These are phyloP conservation scores for Diaporthe caulivora DNA, from an alignment of 2,329 filamentous ascomycete species.

Conservation along the genomic window DNA sequence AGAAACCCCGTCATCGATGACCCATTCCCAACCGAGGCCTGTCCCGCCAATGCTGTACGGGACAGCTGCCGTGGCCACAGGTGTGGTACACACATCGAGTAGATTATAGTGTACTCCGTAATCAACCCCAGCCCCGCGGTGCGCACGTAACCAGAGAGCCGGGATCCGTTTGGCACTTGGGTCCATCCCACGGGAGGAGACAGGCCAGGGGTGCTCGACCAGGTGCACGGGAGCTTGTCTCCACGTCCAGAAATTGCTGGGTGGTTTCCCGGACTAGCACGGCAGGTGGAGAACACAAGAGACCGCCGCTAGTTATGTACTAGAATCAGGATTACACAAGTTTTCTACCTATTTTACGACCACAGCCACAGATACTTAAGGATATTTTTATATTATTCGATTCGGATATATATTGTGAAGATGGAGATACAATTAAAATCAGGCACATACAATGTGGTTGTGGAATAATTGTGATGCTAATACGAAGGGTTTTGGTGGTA, in stretches of 20 bases:
- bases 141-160: constrained; percentile 30
- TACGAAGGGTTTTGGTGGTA: too few species aligned
- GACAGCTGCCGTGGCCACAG: constrained; percentile 9
- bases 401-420: too few species aligned
- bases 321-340: too few species aligned
- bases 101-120: background rate
- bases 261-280: constrained; percentile 10
- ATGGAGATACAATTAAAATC: too few species aligned
- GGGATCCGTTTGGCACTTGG: constrained; percentile 27
- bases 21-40: background rate
- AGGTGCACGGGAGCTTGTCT: constrained; percentile 38
- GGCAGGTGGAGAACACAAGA: too few species aligned
- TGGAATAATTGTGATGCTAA: too few species aligned
- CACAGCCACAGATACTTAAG: too few species aligned
- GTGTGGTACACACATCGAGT: constrained; percentile 8
- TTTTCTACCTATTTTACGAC: too few species aligned
- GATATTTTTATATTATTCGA: too few species aligned
- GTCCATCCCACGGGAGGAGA: constrained; percentile 29
- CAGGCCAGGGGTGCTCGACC: constrained; percentile 25
- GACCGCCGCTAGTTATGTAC: too few species aligned
- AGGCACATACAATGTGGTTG: too few species aligned
- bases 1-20: background rate
- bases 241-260: constrained; percentile 38
- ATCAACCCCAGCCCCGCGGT: constrained; percentile 6
- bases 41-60: background rate